Evolutionary conservation across 2,329 filamentous ascomycete species (phyloP).

Genomic region (Fusarium sororula): DNA sequence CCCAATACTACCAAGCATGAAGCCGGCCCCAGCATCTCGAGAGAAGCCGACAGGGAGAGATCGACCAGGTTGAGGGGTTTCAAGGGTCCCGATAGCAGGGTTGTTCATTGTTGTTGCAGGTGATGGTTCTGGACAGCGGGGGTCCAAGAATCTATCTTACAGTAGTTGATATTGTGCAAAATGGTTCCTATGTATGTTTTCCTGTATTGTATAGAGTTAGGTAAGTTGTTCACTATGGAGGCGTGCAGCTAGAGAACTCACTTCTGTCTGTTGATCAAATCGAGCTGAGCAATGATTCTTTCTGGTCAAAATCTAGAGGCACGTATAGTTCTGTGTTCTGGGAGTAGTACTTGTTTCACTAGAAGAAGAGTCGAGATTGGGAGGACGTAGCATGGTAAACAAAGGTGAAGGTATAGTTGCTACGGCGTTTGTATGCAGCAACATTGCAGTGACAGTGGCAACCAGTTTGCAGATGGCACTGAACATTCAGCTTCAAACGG

Average conservation of each 20-base stretch:
- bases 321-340: too few species aligned
- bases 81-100: not conserved
- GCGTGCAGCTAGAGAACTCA: not conserved
- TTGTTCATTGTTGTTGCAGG: not conserved
- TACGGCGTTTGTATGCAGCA: not conserved
- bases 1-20: constrained; percentile 14
- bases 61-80: not conserved
- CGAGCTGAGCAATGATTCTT: not conserved
- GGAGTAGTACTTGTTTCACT: not conserved
- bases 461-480: not conserved
- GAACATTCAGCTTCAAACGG: not conserved
- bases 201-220: not conserved
- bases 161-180: not conserved
- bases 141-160: too few species aligned
- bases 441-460: constrained; percentile 10
- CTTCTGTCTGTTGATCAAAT: not conserved
- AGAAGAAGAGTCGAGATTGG: not conserved
- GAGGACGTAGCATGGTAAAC: not conserved
- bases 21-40: constrained; percentile 18
- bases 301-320: not conserved
- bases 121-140: not conserved
- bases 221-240: not conserved
- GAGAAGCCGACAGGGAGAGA: not conserved
- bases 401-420: not conserved
- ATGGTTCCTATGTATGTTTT: not conserved